These are phyloP conservation scores for Serendipita vermifera DNA, from an alignment of 768 basidiomycete genomes.

Conservation along the genomic window DNA sequence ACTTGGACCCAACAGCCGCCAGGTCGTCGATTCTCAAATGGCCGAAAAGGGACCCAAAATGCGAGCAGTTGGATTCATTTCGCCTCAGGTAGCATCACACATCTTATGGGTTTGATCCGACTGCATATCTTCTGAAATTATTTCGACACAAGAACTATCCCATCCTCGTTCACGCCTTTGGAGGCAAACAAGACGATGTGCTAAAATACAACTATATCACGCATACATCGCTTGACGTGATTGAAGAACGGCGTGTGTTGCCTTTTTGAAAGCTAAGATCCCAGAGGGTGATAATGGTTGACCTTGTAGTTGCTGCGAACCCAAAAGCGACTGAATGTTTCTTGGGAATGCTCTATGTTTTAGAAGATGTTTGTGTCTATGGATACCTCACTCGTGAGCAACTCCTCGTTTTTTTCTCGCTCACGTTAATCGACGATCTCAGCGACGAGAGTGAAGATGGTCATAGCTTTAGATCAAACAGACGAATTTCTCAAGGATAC, in stretches of 20 bases:
- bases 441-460: constrained; percentile 71
- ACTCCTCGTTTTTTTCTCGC: neutral
- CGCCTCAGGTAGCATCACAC: constrained; percentile 6
- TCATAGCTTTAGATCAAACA: constrained; percentile 63
- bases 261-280: constrained; percentile 9
- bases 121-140: constrained; percentile 74
- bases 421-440: neutral
- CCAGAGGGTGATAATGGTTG: constrained; percentile 17
- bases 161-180: constrained; percentile 64
- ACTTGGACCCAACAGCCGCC: too few relatives aligned
- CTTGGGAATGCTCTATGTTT: constrained; percentile 72
- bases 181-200: constrained; percentile 40
- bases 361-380: constrained; percentile 88
- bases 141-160: constrained; percentile 68
- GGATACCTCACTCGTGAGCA: constrained; percentile 61
- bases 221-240: constrained; percentile 78
- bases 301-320: constrained; percentile 31
- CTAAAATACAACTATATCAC: constrained; percentile 78
- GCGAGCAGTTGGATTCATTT: constrained; percentile 1
- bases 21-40: neutral
- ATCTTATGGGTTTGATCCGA: constrained; percentile 25
- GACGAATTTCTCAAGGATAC: constrained; percentile 71
- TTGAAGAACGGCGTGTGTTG: constrained; percentile 59
- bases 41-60: neutral
- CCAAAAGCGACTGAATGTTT: constrained; percentile 63